Base-by-base conservation (phyloP, 371 early-diverging fungal genomes). In the Rhizomucor pusillus region DNA sequence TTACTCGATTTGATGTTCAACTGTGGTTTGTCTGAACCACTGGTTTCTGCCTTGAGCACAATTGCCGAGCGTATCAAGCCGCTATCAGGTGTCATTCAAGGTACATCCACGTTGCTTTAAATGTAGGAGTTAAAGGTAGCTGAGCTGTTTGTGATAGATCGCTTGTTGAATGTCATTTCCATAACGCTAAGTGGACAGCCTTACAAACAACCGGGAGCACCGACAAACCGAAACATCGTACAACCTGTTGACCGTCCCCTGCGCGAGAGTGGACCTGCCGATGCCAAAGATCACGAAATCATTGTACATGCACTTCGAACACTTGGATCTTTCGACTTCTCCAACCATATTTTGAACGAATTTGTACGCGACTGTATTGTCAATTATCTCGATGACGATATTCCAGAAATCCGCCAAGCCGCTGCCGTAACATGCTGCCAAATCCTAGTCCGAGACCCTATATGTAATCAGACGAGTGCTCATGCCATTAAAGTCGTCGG, bases 1-100 rank as follows among this genome's bases (percentile, higher is more conserved):
- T 63, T 97, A 5, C 66, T 97, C 53, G 95, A 95, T 58, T 73
- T 90, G 46, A 95, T 98, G 90, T 95, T 98, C 62, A 80, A 86
- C 2, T 79, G 85, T 19, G 97, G 96, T 13, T 73, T 97, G 33
- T 91, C 86, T 48, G 89, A 91, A 54, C 81, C 90, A 33, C 73
- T 98, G 43, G 87, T 90, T 13, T 75, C 86, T 37, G 89, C 97
- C 1, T 69, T 98, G 47, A 80, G 83, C 16, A 89, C 93, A 36
- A 71, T 98, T 49, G 86, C 90, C 47, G 77, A 74, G 25, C 80
- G 91, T 65, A 93, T 97, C 53, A 89, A 89, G 52, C 90, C 91
- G 16, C 71, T 98, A 46, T 71, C 89, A 18, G 75, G 84, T 1
- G 84, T 85, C n/a, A 92, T 98, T 53, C 97, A 95, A 85, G 92